A percentile compares a stretch with the other conserved stretches of the same genome.
phyloP scores from a whole-genome alignment of 768 basidiomycete species.

The Boletus tomentosulus region DNA sequence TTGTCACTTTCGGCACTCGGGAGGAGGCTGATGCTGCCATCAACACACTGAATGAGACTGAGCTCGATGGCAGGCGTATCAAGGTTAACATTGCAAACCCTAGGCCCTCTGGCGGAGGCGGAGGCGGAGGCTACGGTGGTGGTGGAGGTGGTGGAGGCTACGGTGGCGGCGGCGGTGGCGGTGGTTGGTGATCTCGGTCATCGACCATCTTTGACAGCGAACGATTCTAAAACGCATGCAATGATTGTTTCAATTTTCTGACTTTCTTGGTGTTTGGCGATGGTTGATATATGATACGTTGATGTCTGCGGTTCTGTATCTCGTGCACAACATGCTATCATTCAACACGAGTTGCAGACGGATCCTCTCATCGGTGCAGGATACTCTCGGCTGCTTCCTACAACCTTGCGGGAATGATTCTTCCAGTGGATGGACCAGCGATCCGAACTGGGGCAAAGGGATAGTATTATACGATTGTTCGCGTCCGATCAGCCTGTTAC shows the following conservation, averaged over 20 bases:
- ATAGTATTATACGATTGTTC: too few relatives aligned
- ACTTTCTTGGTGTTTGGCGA: conserved; percentile 1
- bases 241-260: conserved; percentile 4
- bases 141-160: conserved; percentile 3
- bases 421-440: too few relatives aligned
- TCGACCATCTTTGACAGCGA: background rate
- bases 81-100: conserved; percentile 44
- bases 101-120: conserved; percentile 28
- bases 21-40: conserved; percentile 46
- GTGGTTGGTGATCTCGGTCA: conserved; percentile 11
- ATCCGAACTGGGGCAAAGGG: too few relatives aligned
- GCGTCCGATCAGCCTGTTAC: too few relatives aligned
- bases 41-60: conserved; percentile 43
- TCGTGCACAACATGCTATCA: background rate
- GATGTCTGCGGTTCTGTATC: conserved; percentile 7
- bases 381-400: too few relatives aligned
- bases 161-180: conserved; percentile 6
- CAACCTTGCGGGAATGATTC: too few relatives aligned
- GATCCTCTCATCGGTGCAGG: background rate
- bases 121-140: conserved; percentile 15
- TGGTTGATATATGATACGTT: background rate
- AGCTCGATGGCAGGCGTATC: conserved; percentile 51
- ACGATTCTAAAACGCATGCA: conserved; percentile 10
- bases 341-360: background rate
- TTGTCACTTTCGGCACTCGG: conserved; percentile 38